phyloP scores from a whole-genome alignment of 2,329 filamentous ascomycete species.

The Talaromyces verruculosus region DNA sequence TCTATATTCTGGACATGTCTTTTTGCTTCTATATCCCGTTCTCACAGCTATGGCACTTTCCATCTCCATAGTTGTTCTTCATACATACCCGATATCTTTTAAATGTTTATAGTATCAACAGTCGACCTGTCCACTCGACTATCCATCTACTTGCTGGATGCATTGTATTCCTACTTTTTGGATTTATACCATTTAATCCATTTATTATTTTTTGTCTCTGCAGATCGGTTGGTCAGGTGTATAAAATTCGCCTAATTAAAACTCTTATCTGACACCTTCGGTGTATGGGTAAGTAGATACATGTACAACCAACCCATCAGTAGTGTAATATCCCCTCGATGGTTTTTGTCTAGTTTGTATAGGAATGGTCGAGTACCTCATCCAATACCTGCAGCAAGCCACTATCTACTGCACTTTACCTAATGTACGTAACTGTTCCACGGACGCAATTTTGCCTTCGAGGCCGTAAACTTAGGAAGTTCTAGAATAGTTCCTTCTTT shows the following conservation, averaged over 20 bases:
- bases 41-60: not conserved
- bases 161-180: slow-evolving; percentile 13
- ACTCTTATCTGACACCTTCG: not conserved
- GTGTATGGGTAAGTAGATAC: not conserved
- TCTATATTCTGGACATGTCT: slow-evolving; percentile 9
- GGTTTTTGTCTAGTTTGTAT: not conserved
- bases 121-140: slow-evolving; percentile 10
- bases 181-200: slow-evolving; percentile 10
- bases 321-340: not conserved
- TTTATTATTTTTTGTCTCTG: not conserved
- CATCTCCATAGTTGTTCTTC: not conserved
- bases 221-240: not conserved
- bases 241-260: not conserved
- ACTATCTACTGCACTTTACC: not conserved
- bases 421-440: not conserved
- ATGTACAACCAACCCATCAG: not conserved
- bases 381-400: not conserved
- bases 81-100: slow-evolving; percentile 16
- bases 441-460: not conserved
- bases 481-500: not conserved
- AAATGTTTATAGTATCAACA: slow-evolving; percentile 16
- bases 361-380: not conserved
- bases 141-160: slow-evolving; percentile 4
- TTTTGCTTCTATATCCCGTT: not conserved
- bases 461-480: not conserved